phyloP scores from a whole-genome alignment of 2,329 filamentous ascomycete species.

The Alternaria solani region DNA sequence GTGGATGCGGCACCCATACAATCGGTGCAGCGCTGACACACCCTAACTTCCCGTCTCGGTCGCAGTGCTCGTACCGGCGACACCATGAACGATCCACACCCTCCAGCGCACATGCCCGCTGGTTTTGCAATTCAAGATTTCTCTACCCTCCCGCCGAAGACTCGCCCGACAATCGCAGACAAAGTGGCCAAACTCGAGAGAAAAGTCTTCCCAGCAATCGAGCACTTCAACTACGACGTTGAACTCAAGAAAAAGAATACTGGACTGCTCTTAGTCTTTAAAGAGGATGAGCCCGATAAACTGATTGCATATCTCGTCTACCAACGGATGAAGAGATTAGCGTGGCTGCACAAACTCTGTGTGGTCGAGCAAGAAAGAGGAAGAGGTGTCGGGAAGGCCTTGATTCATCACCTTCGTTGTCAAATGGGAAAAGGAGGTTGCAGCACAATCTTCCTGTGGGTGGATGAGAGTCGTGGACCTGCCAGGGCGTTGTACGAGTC shows the following conservation, averaged over 20 bases:
- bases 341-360: constrained; percentile 62
- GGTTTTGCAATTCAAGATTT: constrained; percentile 26
- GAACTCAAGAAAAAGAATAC: constrained; percentile 61
- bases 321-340: constrained; percentile 40
- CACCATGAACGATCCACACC: constrained; percentile 12
- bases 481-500: constrained; percentile 57
- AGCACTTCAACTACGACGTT: constrained; percentile 58
- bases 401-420: constrained; percentile 55
- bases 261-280: constrained; percentile 50
- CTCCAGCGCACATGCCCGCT: constrained; percentile 2
- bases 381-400: constrained; percentile 56
- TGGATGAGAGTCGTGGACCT: constrained; percentile 57
- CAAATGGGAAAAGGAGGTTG: constrained; percentile 58
- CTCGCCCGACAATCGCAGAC: constrained; percentile 26
- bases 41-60: not conserved
- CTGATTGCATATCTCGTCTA: constrained; percentile 55
- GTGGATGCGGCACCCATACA: not conserved
- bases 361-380: constrained; percentile 57
- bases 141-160: constrained; percentile 27
- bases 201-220: constrained; percentile 61
- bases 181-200: constrained; percentile 54
- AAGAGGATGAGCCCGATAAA: constrained; percentile 22
- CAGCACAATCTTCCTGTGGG: constrained; percentile 60
- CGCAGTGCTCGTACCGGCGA: not conserved
- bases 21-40: not conserved